Evolutionary conservation across 768 basidiomycete species (phyloP).

Genomic region (Phlegmacium glaucopus): DNA sequence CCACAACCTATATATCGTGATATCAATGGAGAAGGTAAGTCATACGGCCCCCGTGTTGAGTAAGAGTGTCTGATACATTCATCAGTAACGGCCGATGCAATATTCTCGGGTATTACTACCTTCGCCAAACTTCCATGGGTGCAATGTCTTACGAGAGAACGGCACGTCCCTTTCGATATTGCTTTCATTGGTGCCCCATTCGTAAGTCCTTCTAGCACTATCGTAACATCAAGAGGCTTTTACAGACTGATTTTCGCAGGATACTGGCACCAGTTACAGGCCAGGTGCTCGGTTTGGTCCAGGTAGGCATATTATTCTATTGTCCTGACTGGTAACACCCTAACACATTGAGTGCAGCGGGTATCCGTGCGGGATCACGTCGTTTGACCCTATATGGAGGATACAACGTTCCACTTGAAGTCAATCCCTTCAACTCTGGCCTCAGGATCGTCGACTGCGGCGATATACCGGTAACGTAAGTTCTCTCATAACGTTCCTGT

Average conservation of each 20-base stretch:
- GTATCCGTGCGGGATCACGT: slow-evolving; percentile 76
- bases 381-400: slow-evolving; percentile 73
- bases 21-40: slow-evolving; percentile 52
- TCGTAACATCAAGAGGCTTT: not conserved
- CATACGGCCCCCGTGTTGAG: not conserved
- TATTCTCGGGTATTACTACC: slow-evolving; percentile 80
- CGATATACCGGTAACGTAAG: slow-evolving; percentile 68
- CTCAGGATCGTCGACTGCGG: slow-evolving; percentile 75
- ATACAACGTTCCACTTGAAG: slow-evolving; percentile 71
- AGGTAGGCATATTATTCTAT: slow-evolving; percentile 16
- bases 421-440: slow-evolving; percentile 70
- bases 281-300: slow-evolving; percentile 87
- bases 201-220: slow-evolving; percentile 37
- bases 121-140: slow-evolving; percentile 89
- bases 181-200: slow-evolving; percentile 82
- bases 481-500: not conserved
- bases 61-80: slow-evolving; percentile 1
- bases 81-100: slow-evolving; percentile 69
- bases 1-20: slow-evolving; percentile 60
- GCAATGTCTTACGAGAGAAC: slow-evolving; percentile 68
- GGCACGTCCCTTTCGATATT: slow-evolving; percentile 63
- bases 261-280: slow-evolving; percentile 73
- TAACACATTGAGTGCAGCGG: slow-evolving; percentile 34
- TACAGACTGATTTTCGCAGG: slow-evolving; percentile 30
- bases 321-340: not conserved